These are phyloP conservation scores for Penicillium occitanis DNA, from an alignment of 2,329 filamentous ascomycete species.

Conservation along the genomic window DNA sequence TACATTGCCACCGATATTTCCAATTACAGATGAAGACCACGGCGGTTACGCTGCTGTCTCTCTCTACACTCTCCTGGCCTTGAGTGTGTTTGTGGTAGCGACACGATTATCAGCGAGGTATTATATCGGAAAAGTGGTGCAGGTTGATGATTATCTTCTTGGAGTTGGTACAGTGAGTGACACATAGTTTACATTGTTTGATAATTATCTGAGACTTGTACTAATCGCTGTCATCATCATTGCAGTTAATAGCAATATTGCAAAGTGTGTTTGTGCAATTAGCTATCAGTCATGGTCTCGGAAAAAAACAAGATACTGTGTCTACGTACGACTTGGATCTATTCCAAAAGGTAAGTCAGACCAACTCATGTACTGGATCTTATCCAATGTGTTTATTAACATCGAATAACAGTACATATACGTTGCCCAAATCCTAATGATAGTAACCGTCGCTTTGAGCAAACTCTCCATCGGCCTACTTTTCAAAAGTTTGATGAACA, in stretches of 20 bases:
- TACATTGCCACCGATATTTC: conserved; percentile 26
- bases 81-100: conserved; percentile 24
- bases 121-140: conserved; percentile 26
- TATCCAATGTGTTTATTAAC: not conserved
- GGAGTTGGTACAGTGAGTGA: conserved; percentile 23
- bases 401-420: conserved; percentile 24
- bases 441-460: conserved; percentile 24
- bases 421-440: conserved; percentile 25
- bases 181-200: not conserved
- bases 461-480: conserved; percentile 26
- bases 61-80: conserved; percentile 25
- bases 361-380: not conserved
- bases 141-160: conserved; percentile 26
- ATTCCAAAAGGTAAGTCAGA: conserved; percentile 25
- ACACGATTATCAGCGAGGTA: conserved; percentile 26
- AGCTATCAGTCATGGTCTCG: conserved; percentile 27
- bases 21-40: conserved; percentile 27
- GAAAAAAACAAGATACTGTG: conserved; percentile 21
- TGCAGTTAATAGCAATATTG: conserved; percentile 24
- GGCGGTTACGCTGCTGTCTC: conserved; percentile 27
- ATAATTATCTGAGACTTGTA: too few species aligned
- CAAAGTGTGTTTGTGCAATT: conserved; percentile 27
- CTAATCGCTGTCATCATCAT: not conserved
- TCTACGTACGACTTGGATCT: conserved; percentile 15
- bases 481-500: conserved; percentile 26